Base-by-base conservation (phyloP, 495 filamentous ascomycete genomes). In the Zalerion maritima region DNA sequence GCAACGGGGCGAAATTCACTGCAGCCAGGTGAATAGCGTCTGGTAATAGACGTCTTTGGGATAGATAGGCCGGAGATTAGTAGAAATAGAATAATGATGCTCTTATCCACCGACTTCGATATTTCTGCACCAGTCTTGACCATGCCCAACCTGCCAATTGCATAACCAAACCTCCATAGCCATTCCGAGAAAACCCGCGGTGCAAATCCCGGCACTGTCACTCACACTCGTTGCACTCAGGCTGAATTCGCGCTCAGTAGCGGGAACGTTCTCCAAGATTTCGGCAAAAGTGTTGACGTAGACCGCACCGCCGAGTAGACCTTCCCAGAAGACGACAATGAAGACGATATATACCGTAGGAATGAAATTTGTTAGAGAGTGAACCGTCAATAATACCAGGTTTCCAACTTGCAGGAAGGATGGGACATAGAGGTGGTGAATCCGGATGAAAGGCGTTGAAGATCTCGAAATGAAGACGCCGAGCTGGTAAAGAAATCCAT, bases 251-350 rank as follows among this genome's bases (percentile, higher is more conserved):
- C 89, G 62, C 24, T 94, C 87, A 20, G 71, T 66, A 5, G 62
- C 50, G 0, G 71, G 67, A 0, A 92, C 78, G 6, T 72, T 68
- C 31, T 94, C 81, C 42, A 75, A 73, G 36, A 97, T 89, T 50
- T 87, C 79, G 1, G 86, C 83, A 54, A 94, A 97, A 0, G 86
- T 92, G 35, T 87, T 94, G 24, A 96, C 84, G 43, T 97, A 97
- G 0, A 94, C 89, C 6, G 76, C 54, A 0, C 89, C 89, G 4
- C 89, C 89, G 0, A 97, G 60, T 21, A 97, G 50, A 0, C 89
- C 89, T 47, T 94, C 87, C 87, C 89, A 94, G 46, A 94, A 92
- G n/a, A 93, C 57, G 25, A 94, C 57, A 4, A 65, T 43, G 47
- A 92, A 94, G 3, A 94, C 52, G 13, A 92, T 42, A 42, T 78